Conservation (phyloP, 2,329 filamentous ascomycete genomes). For the Coniochaeta sp. region DNA sequence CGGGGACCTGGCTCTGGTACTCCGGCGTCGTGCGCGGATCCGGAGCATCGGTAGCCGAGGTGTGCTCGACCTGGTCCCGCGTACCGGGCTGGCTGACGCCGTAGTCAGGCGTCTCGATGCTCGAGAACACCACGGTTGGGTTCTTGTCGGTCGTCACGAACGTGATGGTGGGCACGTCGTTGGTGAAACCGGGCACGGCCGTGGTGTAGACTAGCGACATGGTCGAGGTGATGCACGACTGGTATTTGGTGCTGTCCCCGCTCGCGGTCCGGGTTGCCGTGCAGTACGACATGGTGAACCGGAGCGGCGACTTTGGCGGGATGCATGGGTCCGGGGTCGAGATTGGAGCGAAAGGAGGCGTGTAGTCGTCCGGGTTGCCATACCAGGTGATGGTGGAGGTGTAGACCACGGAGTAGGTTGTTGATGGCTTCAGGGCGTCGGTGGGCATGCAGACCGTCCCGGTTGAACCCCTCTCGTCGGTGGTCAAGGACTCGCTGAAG, state of each 20-base stretch:
- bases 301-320: constrained; percentile 6
- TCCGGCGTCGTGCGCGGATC: constrained; percentile 6
- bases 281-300: constrained; percentile 14
- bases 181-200: constrained; percentile 22
- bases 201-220: constrained; percentile 7
- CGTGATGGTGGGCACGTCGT: constrained; percentile 25
- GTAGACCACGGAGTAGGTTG: constrained; percentile 36
- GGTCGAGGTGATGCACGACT: constrained; percentile 21
- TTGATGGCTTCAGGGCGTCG: constrained; percentile 8
- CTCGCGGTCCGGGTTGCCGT: constrained; percentile 14
- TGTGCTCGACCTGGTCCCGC: constrained; percentile 9
- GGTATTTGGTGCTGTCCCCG: constrained; percentile 14
- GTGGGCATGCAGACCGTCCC: neutral
- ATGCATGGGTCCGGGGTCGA: constrained; percentile 30
- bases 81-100: constrained; percentile 17
- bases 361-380: constrained; percentile 38
- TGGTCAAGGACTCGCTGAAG: neutral
- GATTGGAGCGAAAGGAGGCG: constrained; percentile 34
- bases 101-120: constrained; percentile 30
- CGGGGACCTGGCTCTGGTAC: neutral
- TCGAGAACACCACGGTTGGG: constrained; percentile 38
- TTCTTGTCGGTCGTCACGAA: constrained; percentile 49
- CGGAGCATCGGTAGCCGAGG: constrained; percentile 2
- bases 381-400: constrained; percentile 42
- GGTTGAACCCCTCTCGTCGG: neutral